Base-by-base conservation (phyloP, 2,329 filamentous ascomycete genomes). In the Colletotrichum coccodes region DNA sequence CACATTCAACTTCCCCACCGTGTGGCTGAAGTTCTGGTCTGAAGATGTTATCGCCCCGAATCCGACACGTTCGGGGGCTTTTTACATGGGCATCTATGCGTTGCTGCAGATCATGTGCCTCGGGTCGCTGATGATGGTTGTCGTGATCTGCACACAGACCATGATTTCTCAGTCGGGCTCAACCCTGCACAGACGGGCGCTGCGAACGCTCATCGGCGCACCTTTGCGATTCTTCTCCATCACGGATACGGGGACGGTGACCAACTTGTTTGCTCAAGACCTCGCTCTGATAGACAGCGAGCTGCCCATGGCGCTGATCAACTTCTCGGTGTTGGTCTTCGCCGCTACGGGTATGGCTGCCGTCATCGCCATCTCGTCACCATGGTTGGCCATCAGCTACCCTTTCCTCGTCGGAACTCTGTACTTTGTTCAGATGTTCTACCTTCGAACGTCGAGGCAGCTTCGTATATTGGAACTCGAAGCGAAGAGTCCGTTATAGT, bases 381-480 rank as follows among this genome's bases (percentile, higher is more conserved):
- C 73, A 68, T 87, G 83, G 60, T 78, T 87, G 0, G 82, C 83
- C 0, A 79, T 86, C 26, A 79, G 80, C 0, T 86, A 89, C 64
- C 88, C 88, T 0, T 75, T 86, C 3, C 72, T 90, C 3, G 68
- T 83, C 9, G 76, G 73, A 0, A 69, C 84, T 0, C 68, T 90
- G 1, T 90, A 84, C 62, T 67, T 80, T 2, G 75, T 90, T 0
- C 88, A 90, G 70, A 85, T 81, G 60, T 82, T 89, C 56, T 91
- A 91, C 71, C 80, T 91, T 2, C 81, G 86, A 0, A 91, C 89
- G 0, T 90, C 88, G 0, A 79, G 88, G 0, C 89, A 91, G 74
- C 75, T 91, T 8, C 83, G 89, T 56, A 81, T 89, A 23, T 75
- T 91, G 12, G 89, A 91, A 52, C 81, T 91, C 1, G 89, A 91